Percentiles rank a stretch among this genome's conserved stretches.
Conservation (phyloP, 352 stramenopile genomes). For the Pythium vanterpoolii region DNA sequence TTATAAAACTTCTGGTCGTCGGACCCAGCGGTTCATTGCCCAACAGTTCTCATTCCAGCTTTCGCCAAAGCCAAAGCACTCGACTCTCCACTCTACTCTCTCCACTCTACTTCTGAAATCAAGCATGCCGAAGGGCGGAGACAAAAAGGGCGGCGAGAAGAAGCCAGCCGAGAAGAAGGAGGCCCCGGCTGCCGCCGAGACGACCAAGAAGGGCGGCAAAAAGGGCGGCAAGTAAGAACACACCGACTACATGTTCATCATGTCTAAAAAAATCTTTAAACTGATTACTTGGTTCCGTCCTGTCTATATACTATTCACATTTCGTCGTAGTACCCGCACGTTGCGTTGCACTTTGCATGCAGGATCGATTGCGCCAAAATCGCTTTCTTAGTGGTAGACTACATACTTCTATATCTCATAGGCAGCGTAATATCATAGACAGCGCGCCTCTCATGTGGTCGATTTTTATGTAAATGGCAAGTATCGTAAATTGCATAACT, state of each 20-base stretch:
- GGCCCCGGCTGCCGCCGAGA: conserved; percentile 18
- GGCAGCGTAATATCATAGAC: conserved; percentile 1
- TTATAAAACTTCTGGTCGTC: too few species aligned
- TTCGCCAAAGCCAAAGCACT: conserved; percentile 8
- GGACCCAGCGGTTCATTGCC: too few species aligned
- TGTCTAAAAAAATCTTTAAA: too few species aligned
- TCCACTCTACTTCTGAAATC: not conserved
- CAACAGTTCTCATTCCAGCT: conserved; percentile 23
- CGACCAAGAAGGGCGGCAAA: conserved; percentile 39
- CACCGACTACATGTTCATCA: too few species aligned
- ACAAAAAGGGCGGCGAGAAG: conserved; percentile 23
- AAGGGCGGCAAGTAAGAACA: conserved; percentile 39
- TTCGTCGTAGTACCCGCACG: too few species aligned
- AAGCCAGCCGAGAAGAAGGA: conserved; percentile 28
- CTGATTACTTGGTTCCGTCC: too few species aligned
- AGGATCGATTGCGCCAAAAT: too few species aligned
- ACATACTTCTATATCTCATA: conserved; percentile 8
- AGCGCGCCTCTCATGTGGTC: conserved; percentile 5
- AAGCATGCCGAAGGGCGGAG: conserved; percentile 20
- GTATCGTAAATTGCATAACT: not conserved
- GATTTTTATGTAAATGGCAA: not conserved
- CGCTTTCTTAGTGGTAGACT: too few species aligned
- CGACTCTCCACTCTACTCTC: not conserved
- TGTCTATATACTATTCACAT: too few species aligned
- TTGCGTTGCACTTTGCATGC: too few species aligned